These are phyloP conservation scores for Penicillium alfredii DNA, from an alignment of 495 filamentous ascomycete genomes.

Conservation along the genomic window DNA sequence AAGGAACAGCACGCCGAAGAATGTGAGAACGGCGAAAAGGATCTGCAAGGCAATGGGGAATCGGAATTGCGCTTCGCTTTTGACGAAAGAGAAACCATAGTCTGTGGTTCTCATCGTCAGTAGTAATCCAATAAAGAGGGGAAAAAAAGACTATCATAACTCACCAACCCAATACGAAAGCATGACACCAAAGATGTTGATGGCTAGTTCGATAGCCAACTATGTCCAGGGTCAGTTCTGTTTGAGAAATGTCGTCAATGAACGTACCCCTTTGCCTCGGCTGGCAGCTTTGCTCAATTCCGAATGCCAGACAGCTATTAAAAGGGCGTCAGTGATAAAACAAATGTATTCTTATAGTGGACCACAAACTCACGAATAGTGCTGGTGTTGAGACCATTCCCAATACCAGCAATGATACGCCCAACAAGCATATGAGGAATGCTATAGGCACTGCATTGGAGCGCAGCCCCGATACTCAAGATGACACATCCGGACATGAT, in stretches of 20 bases:
- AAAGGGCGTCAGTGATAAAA: neutral
- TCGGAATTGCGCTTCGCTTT: slow-evolving; percentile 32
- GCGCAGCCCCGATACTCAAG: slow-evolving; percentile 49
- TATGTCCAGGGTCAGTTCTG: no score
- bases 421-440: slow-evolving; percentile 49
- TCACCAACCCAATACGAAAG: slow-evolving; percentile 34
- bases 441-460: slow-evolving; percentile 48
- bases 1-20: slow-evolving; percentile 41
- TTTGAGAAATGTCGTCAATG: neutral
- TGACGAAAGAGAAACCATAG: slow-evolving; percentile 31
- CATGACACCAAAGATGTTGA: slow-evolving; percentile 53
- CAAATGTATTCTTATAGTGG: neutral
- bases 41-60: slow-evolving; percentile 52
- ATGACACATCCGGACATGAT: slow-evolving; percentile 48
- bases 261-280: slow-evolving; percentile 55
- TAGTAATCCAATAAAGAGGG: no score
- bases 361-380: slow-evolving; percentile 34
- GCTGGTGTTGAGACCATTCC: slow-evolving; percentile 45
- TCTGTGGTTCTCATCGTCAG: no score
- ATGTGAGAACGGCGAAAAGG: slow-evolving; percentile 49
- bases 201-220: slow-evolving; percentile 50
- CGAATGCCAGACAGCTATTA: slow-evolving; percentile 45
- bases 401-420: slow-evolving; percentile 42
- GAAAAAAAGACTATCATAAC: no score
- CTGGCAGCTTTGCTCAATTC: slow-evolving; percentile 54